phyloP scores from a whole-genome alignment of 257 asterid genomes.

The Solanum chaucha region DNA sequence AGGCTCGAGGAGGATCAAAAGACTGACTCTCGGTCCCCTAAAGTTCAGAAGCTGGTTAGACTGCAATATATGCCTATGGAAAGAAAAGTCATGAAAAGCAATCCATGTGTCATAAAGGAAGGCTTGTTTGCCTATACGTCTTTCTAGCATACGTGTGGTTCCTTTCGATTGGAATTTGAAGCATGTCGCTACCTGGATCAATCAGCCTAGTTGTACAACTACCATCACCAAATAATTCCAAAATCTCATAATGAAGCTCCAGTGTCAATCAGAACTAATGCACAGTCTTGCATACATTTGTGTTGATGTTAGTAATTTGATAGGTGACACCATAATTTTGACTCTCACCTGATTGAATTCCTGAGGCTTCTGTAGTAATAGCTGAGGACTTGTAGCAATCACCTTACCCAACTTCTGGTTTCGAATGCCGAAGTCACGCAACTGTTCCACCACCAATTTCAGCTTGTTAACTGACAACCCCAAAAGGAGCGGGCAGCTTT shows the following conservation, averaged over 20 bases:
- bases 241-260: background rate
- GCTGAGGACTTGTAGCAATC: conserved; percentile 74
- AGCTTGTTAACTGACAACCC: conserved; percentile 68
- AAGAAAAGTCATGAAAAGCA: background rate
- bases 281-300: background rate
- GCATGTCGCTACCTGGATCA: background rate
- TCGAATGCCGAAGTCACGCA: conserved; percentile 34
- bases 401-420: conserved; percentile 56
- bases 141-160: background rate
- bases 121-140: background rate
- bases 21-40: background rate
- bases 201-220: background rate
- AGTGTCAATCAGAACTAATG: background rate
- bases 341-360: conserved; percentile 67
- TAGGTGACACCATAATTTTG: background rate
- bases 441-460: conserved; percentile 51
- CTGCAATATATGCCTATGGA: background rate
- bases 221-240: background rate
- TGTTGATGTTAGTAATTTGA: background rate
- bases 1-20: background rate
- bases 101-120: background rate
- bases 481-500: conserved; percentile 65
- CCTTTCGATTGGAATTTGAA: background rate
- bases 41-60: background rate
- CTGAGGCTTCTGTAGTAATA: conserved; percentile 67